These are phyloP conservation scores for Alternaria ethzedia DNA, from an alignment of 2,329 filamentous ascomycete species.

Conservation along the genomic window DNA sequence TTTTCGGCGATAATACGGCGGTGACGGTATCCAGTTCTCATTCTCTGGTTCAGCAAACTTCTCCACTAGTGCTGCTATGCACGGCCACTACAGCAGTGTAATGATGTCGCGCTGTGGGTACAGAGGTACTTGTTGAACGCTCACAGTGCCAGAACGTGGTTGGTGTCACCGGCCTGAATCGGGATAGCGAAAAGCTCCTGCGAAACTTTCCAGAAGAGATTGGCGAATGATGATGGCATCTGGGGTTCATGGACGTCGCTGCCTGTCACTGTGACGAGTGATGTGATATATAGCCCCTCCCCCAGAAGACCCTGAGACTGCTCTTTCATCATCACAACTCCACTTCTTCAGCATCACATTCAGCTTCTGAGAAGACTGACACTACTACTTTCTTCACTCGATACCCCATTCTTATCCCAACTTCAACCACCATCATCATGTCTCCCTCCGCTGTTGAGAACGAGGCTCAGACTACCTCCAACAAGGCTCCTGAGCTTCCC, in stretches of 20 bases:
- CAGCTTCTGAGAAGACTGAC: slow-evolving; percentile 12
- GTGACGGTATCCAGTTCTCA: slow-evolving; percentile 36
- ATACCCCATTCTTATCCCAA: slow-evolving; percentile 5
- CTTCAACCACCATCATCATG: slow-evolving; percentile 48
- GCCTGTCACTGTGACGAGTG: neutral
- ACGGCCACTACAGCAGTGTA: slow-evolving; percentile 24
- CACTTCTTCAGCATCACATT: slow-evolving; percentile 4
- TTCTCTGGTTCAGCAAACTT: slow-evolving; percentile 34
- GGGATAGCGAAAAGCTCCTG: slow-evolving; percentile 24
- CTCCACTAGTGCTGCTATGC: slow-evolving; percentile 27
- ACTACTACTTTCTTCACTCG: slow-evolving; percentile 3
- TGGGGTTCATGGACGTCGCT: slow-evolving; percentile 14
- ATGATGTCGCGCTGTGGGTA: slow-evolving; percentile 40
- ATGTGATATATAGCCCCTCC: slow-evolving; percentile 34
- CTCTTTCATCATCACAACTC: slow-evolving; percentile 9
- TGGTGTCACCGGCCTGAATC: slow-evolving; percentile 28
- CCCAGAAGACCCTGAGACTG: slow-evolving; percentile 27
- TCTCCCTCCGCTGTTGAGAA: slow-evolving; percentile 60
- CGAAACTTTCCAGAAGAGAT: slow-evolving; percentile 21
- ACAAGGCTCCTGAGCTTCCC: slow-evolving; percentile 39
- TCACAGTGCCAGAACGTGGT: slow-evolving; percentile 10
- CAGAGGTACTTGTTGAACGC: slow-evolving; percentile 34
- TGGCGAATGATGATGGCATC: slow-evolving; percentile 30
- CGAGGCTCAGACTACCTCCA: slow-evolving; percentile 48
- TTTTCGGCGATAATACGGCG: slow-evolving; percentile 30